Evolutionary conservation across 1,284 basidiomycete genomes (phyloP), one percentile per base, ranked within the genome.

Genomic region (Takashimella koratensis): DNA sequence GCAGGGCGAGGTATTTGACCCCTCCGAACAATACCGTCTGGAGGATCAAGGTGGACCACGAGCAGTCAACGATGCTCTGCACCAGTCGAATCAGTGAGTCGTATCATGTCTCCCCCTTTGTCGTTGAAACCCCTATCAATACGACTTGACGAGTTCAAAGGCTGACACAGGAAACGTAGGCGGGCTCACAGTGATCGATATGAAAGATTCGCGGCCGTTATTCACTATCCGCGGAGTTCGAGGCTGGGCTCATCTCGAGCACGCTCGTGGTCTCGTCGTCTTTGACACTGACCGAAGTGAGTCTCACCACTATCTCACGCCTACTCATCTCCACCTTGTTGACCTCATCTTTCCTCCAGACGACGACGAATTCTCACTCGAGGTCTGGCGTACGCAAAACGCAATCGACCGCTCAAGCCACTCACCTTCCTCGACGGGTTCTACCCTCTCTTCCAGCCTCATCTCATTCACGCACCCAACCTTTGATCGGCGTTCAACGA

Each of bases 41-140:
- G 70, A 59, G 73, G 4, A 61, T 73, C 51, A 73, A 75, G 59
- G 45, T 70, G 2, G 63, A 68, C 49, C 22, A 56, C 2, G 69
- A 68, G 44, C 47, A 66, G 24, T 49, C 57, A 22, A 63, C 64
- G 2, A 44, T 73, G 22, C 49, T 72, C 5, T 62, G 54, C 19
- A 66, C 71, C 1, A 63, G 59, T 43, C 49, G 62, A 4, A 45
- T 54, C 39, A 46, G 51, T 57, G 2, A 53, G 54, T 22, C 49
- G 48, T 8, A 12, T 21, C 22, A 57, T 52, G 4, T 57, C 52
- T 2, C 24, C n/a, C n/a, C n/a, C n/a, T n/a, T n/a, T n/a, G n/a
- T n/a, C n/a, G n/a, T n/a, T n/a, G n/a, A n/a, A n/a, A n/a, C n/a
- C n/a, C n/a, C n/a, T n/a, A n/a, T n/a, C n/a, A n/a, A n/a, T n/a